phyloP scores from a whole-genome alignment of 2,329 filamentous ascomycete species.

The Exophiala xenobiotica region DNA sequence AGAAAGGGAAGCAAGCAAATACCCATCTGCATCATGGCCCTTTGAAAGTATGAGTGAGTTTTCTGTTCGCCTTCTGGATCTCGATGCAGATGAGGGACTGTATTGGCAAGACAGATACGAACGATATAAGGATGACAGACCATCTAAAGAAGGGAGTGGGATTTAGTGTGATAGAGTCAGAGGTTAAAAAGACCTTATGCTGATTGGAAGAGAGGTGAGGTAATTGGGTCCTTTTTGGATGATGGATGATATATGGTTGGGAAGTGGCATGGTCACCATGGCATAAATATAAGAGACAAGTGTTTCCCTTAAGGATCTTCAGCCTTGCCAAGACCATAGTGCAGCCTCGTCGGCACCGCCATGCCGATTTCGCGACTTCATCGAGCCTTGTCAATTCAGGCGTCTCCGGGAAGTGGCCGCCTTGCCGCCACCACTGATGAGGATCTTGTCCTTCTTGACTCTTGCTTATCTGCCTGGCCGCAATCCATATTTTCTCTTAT shows the following conservation, averaged over 20 bases:
- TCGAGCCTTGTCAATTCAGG: too few relatives aligned
- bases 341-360: conserved; percentile 7
- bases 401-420: neutral
- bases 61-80: conserved; percentile 17
- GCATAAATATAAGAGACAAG: too few relatives aligned
- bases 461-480: too few relatives aligned
- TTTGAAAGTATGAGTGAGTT: conserved; percentile 15
- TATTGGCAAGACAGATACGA: conserved; percentile 15
- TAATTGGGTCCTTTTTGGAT: too few relatives aligned
- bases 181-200: neutral
- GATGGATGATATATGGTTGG: too few relatives aligned
- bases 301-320: neutral
- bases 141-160: neutral
- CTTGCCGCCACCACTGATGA: too few relatives aligned
- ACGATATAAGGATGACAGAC: neutral
- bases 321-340: conserved; percentile 7
- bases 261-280: neutral
- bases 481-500: too few relatives aligned
- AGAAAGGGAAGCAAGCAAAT: conserved; percentile 16
- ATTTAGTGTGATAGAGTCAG: neutral
- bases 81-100: conserved; percentile 8
- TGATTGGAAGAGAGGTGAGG: too few relatives aligned
- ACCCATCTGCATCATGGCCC: conserved; percentile 11
- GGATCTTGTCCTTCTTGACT: too few relatives aligned
- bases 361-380: neutral